Percentiles rank a stretch among this genome's conserved stretches.
Conservation (phyloP, 192 early-diverging fungal species). For the Podila epigama region DNA sequence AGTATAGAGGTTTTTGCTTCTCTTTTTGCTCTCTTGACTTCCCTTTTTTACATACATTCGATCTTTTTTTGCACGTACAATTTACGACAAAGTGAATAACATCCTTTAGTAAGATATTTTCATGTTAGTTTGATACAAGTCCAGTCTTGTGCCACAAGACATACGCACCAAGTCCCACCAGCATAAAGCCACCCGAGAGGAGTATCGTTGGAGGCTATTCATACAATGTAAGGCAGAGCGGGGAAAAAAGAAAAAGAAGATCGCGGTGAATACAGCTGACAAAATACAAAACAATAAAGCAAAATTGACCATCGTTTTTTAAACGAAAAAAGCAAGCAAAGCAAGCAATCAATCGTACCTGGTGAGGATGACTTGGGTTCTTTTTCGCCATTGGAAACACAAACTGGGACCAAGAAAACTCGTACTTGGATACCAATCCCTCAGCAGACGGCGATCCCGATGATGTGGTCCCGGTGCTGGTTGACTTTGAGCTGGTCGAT, state of each 20-base stretch:
- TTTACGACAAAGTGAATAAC: too few species aligned
- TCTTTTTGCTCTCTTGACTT: too few species aligned
- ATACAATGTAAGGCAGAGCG: neutral
- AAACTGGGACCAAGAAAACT: constrained; percentile 40
- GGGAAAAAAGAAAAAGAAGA: neutral
- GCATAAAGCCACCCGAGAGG: constrained; percentile 36
- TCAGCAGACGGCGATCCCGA: neutral
- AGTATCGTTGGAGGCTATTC: constrained; percentile 18
- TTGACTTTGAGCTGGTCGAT: too few species aligned
- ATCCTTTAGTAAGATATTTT: too few species aligned
- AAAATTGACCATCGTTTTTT: too few species aligned
- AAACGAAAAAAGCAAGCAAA: neutral
- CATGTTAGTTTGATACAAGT: neutral
- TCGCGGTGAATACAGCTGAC: neutral
- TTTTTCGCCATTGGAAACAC: constrained; percentile 33
- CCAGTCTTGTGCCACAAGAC: constrained; percentile 23
- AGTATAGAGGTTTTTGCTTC: too few species aligned
- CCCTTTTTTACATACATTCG: too few species aligned
- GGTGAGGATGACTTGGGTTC: constrained; percentile 1
- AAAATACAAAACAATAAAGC: neutral
- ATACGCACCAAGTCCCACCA: constrained; percentile 37
- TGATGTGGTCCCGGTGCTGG: neutral
- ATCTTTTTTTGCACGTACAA: too few species aligned
- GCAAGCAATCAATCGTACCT: constrained; percentile 13
- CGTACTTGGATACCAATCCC: neutral